Conservation (phyloP, 805 yeast species). For the Saturnispora mendoncae region DNA sequence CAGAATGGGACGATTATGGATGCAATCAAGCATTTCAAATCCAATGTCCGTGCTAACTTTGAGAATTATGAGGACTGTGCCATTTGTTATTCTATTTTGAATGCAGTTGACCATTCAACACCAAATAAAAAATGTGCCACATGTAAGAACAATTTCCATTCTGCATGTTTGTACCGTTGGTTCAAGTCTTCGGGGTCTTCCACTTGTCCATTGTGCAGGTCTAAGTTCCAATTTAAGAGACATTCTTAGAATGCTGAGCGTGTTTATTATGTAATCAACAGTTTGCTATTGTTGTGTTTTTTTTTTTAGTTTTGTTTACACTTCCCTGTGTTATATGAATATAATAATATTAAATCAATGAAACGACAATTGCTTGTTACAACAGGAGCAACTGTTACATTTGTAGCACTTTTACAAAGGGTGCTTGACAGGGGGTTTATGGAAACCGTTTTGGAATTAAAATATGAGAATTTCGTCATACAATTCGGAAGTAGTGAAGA, state of each 20-base stretch:
- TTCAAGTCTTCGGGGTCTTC: conserved; percentile 87
- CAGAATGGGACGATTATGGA: conserved; percentile 66
- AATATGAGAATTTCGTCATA: conserved; percentile 36
- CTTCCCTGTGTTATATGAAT: no score
- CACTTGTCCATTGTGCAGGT: conserved; percentile 91
- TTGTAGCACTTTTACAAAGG: conserved; percentile 45
- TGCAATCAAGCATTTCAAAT: conserved; percentile 57
- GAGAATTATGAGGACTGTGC: conserved; percentile 97
- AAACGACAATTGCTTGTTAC: conserved; percentile 32
- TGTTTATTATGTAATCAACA: no score
- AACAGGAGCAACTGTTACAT: conserved; percentile 89
- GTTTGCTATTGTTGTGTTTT: neutral
- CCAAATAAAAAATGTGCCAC: conserved; percentile 86
- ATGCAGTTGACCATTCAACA: conserved; percentile 75
- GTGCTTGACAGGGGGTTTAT: conserved; percentile 32
- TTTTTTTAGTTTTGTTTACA: neutral
- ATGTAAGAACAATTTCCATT: conserved; percentile 89
- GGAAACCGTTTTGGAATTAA: conserved; percentile 25
- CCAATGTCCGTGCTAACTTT: conserved; percentile 75
- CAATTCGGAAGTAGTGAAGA: conserved; percentile 45
- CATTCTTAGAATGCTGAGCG: no score
- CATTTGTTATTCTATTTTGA: conserved; percentile 86
- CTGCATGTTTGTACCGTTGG: conserved; percentile 96
- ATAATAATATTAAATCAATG: neutral
- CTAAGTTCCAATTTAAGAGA: conserved; percentile 27